Base-by-base conservation (phyloP, 352 stramenopile genomes). In the Globisporangium nagaii region DNA sequence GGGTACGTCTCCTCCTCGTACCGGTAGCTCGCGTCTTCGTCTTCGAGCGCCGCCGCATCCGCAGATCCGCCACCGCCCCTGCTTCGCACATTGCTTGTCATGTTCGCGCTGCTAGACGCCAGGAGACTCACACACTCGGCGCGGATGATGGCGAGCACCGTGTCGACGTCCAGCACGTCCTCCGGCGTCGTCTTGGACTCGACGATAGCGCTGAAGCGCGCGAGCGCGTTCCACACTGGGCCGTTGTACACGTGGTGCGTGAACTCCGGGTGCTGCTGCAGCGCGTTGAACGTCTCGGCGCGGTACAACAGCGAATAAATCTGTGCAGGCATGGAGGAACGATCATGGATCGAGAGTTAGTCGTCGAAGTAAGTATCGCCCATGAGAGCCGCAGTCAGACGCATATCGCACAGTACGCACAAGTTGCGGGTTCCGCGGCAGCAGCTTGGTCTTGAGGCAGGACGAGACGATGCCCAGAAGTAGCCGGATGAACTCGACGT, bases 281-380 rank as follows among this genome's bases (percentile, higher is more conserved):
- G 56, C 13, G 47, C 57, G 10, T 58, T 32, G 43, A 93, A 88
- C 20, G 78, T 82, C 19, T 82, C 70, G 4, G 75, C 71, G 20
- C 74, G 75, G 52, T 93, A 85, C 28, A 93, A 47, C 11, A 93
- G 58, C 28, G 80, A 84, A 84, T 90, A 93, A 83, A 93, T 91
- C 73, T 83, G 58, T 11, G 42, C 11, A 34, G 30, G 35, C 9
- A 53, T 1, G 25, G 8, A 25, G 15, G 32, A 28, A n/a, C n/a
- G n/a, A n/a, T n/a, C n/a, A n/a, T n/a, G n/a, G n/a, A n/a, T n/a
- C n/a, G n/a, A n/a, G n/a, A n/a, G n/a, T n/a, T n/a, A n/a, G n/a
- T n/a, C n/a, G n/a, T n/a, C n/a, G n/a, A n/a, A n/a, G n/a, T n/a
- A n/a, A n/a, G n/a, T n/a, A n/a, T n/a, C n/a, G n/a, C n/a, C n/a